These are phyloP conservation scores for Curvularia spicifera DNA, from an alignment of 2,329 filamentous ascomycete species.

Conservation along the genomic window DNA sequence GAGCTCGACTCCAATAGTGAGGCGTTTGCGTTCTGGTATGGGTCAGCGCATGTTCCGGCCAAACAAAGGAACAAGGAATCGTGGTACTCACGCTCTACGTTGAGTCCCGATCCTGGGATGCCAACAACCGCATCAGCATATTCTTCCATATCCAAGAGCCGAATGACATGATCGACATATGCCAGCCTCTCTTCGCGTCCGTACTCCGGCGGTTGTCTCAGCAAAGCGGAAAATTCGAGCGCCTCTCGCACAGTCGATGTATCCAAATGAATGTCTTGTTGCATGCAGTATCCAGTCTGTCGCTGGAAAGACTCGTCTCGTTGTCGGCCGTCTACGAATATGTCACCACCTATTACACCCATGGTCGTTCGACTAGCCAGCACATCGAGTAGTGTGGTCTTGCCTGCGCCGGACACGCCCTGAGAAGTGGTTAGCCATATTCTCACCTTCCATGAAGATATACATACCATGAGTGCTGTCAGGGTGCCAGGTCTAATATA, in stretches of 20 bases:
- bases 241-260: slow-evolving; percentile 71
- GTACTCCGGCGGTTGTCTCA: slow-evolving; percentile 55
- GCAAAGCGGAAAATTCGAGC: slow-evolving; percentile 76
- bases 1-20: slow-evolving; percentile 62
- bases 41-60: not conserved
- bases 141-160: slow-evolving; percentile 78
- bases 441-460: slow-evolving; percentile 87
- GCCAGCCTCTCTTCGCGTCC: slow-evolving; percentile 22
- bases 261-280: slow-evolving; percentile 65
- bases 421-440: slow-evolving; percentile 80
- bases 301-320: slow-evolving; percentile 72
- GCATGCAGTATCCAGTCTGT: slow-evolving; percentile 66
- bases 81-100: slow-evolving; percentile 52
- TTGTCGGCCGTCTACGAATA: slow-evolving; percentile 72
- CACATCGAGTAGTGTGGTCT: slow-evolving; percentile 85
- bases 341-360: slow-evolving; percentile 82
- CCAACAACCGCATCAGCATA: slow-evolving; percentile 31
- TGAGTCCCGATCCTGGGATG: slow-evolving; percentile 26
- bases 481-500: slow-evolving; percentile 63
- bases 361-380: slow-evolving; percentile 75
- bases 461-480: slow-evolving; percentile 49
- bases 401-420: slow-evolving; percentile 74
- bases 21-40: slow-evolving; percentile 61
- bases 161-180: slow-evolving; percentile 80
- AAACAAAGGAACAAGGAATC: slow-evolving; percentile 3